Conservation (phyloP, 2,329 filamentous ascomycete genomes). For the Cryphonectria parasitica region DNA sequence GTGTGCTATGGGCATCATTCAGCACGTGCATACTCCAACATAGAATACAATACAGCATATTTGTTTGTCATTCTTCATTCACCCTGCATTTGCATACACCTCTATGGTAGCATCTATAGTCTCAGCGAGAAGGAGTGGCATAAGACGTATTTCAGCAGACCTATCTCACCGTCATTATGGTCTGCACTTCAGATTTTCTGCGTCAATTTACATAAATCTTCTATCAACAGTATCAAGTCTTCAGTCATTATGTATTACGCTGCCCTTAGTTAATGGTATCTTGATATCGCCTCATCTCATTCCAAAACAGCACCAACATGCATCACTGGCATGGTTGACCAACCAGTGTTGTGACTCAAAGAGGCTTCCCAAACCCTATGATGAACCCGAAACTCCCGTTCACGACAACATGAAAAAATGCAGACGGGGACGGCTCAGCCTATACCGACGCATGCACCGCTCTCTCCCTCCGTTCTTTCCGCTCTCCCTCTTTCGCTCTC, state of each 20-base stretch:
- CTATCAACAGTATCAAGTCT: background rate
- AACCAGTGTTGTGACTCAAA: background rate
- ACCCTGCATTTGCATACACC: background rate
- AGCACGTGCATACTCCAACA: too few relatives aligned
- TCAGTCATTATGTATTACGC: slow-evolving; percentile 2
- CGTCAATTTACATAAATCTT: background rate
- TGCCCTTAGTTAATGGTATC: background rate
- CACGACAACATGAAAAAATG: background rate
- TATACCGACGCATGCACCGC: background rate
- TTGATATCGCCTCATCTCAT: background rate
- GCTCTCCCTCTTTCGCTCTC: background rate
- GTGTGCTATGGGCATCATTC: background rate
- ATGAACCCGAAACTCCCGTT: background rate
- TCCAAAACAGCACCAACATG: background rate
- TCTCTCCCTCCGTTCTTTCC: too few relatives aligned
- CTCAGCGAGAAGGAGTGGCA: background rate
- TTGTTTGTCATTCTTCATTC: background rate
- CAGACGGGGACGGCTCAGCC: background rate
- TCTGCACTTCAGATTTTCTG: background rate
- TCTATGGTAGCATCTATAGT: background rate
- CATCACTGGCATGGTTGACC: background rate
- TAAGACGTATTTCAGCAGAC: background rate
- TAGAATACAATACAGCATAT: background rate
- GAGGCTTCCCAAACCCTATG: background rate
- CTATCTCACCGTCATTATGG: background rate